Base-by-base conservation (phyloP, 2,329 filamentous ascomycete species). In the Colletotrichum tropicale region DNA sequence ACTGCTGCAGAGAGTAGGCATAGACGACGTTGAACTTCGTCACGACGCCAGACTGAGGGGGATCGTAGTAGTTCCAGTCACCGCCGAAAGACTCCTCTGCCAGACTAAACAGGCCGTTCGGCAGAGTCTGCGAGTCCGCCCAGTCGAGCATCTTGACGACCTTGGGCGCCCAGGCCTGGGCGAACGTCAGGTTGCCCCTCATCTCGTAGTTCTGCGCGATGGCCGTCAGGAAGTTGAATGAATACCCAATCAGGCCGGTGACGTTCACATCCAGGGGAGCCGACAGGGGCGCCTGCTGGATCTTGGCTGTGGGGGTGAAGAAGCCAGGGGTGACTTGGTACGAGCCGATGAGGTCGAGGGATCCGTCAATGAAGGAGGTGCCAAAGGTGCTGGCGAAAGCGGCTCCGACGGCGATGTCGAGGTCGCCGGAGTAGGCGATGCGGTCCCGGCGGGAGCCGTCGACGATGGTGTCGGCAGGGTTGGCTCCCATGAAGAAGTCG, bases 51-150 rank as follows among this genome's bases (percentile, higher is more conserved):
- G 76, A 66, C 48, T 84, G 83, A 6, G 77, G 10, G 1, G 81
- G 79, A 32, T 84, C 82, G 73, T 84, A 84, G 71, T 83, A 83
- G 70, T 84, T 82, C 82, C 83, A 84, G 52, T 84, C 83, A 2
- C 82, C 81, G 1, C 79, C 81, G n/a, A 84, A 79, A 1, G 76
- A 78, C 8, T 78, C 28, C 21, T 82, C 78, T 4, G 80, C 77
- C 12, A 84, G 55, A 38, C 81, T 81, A 77, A 84, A 80, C 2
- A 83, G 75, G 2, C 80, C 80, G 30, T 77, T 76, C 1, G 72
- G 18, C 13, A 78, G 70, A 5, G 77, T 74, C 65, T 84, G 81
- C 21, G 81, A 82, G 69, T 82, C 24, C 26, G 83, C 82, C 83
- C 82, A 84, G 66, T 84, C 82, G 2, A 84, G 79, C 83, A 84